Base-by-base conservation (phyloP, 768 basidiomycete species). In the Podaxis carcinomalis region DNA sequence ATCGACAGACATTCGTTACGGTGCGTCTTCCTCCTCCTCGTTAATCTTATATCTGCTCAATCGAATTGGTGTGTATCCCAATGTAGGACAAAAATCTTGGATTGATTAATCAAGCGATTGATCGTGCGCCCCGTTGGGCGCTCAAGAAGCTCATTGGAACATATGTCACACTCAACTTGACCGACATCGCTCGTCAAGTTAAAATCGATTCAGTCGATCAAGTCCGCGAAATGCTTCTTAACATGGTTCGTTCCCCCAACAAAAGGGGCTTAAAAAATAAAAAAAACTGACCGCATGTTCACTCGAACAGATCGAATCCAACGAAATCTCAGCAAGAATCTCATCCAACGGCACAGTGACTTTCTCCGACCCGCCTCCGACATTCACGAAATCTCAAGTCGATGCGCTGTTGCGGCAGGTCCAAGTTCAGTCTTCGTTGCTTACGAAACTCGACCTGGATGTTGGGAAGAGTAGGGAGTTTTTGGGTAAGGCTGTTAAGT, bases 141-240 rank as follows among this genome's bases (percentile, higher is more conserved):
- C 83, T 95, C 65, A 86, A 85, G 72, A 89, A 86, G 69, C 83
- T 95, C 59, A 94, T 89, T 0, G 83, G 83, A 54, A 93, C 93
- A 1, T 96, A 93, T 67, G 79, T 93, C 42, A 92, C 90, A 0
- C 83, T 93, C 14, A 82, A 87, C 37, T 73, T 95, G 6, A 72
- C 79, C 0, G 90, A 94, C 64, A 92, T 95, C 53, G 87, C 82
- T 2, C 78, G 77, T 14, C 75, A 77, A 10, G 76, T 83, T 66
- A 77, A 78, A 56, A 80, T 86, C 47, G 76, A 81, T 3, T 78
- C 67, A 23, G 79, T 81, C 52, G 83, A 80, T 13, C 82, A 84
- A 49, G 85, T 87, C 10, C 78, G 85, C 28, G 74, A 74, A 2
- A 68, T 92, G 51, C 73, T 94, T 19, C 69, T 91, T 4, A 85